Conservation (phyloP, 2,329 filamentous ascomycete species). For the Orbilia brochopaga region DNA sequence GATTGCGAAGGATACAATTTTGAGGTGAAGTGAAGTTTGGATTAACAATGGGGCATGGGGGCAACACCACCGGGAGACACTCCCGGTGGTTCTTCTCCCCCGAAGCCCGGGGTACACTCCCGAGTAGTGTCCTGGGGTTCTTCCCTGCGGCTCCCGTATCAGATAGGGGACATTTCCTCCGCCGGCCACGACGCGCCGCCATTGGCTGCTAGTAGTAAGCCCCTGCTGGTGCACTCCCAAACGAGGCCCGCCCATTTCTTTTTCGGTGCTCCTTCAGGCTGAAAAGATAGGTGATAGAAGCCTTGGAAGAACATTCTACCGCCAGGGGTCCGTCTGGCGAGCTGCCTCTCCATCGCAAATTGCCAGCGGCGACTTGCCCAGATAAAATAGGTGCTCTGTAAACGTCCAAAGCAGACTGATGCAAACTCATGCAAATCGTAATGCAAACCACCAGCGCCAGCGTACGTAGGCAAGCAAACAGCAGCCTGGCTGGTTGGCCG, state of each 20-base stretch:
- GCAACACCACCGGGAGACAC: too few relatives aligned
- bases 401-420: too few relatives aligned
- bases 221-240: conserved; percentile 42
- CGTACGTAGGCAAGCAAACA: too few relatives aligned
- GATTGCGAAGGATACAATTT: not conserved
- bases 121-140: too few relatives aligned
- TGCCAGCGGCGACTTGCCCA: conserved; percentile 17
- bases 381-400: conserved; percentile 15
- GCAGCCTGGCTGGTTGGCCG: too few relatives aligned
- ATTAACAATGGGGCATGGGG: too few relatives aligned
- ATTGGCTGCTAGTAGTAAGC: conserved; percentile 29
- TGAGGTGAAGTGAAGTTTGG: too few relatives aligned
- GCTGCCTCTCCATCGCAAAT: conserved; percentile 46
- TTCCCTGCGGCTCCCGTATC: conserved; percentile 42
- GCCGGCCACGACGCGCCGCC: conserved; percentile 32
- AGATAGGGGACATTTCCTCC: conserved; percentile 49
- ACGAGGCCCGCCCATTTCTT: conserved; percentile 33
- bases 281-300: conserved; percentile 49
- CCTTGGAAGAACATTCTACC: conserved; percentile 48
- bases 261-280: conserved; percentile 22
- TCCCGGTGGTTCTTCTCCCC: too few relatives aligned
- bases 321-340: conserved; percentile 31
- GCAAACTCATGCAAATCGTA: too few relatives aligned
- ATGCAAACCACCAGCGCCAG: conserved; percentile 7
- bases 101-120: too few relatives aligned